Percentiles rank a stretch among this genome's conserved stretches.
Evolutionary conservation across 805 yeast species (phyloP).

Genomic region (Candida nonsorbophila): DNA sequence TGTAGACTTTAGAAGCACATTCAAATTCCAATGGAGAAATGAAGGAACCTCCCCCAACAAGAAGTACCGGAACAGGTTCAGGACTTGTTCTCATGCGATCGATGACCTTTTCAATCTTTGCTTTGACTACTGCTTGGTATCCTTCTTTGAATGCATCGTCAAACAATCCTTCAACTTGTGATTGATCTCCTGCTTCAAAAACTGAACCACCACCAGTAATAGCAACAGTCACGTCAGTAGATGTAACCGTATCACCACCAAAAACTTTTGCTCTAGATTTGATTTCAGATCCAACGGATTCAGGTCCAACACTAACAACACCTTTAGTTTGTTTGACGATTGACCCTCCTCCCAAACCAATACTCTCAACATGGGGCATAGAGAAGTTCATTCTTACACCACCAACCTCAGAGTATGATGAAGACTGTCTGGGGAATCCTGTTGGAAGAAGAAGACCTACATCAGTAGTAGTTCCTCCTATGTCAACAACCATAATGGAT

Average conservation of each 20-base stretch:
- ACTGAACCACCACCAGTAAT: conserved; percentile 6
- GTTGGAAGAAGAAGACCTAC: conserved; percentile 41
- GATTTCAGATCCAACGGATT: conserved; percentile 42
- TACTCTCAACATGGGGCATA: conserved; percentile 46
- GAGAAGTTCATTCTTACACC: conserved; percentile 47
- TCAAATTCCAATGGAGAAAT: conserved; percentile 31
- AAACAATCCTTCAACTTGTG: conserved; percentile 14
- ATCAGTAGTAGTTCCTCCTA: conserved; percentile 50
- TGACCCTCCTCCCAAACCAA: conserved; percentile 50
- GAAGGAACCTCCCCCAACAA: conserved; percentile 49
- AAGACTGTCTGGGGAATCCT: conserved; percentile 45
- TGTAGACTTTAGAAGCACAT: conserved; percentile 38
- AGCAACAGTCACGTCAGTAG: conserved; percentile 33
- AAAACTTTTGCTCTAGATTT: conserved; percentile 27
- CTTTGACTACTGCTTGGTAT: conserved; percentile 13
- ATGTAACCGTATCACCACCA: conserved; percentile 38
- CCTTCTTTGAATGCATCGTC: background rate
- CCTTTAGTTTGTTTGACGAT: conserved; percentile 23
- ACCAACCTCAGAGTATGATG: conserved; percentile 38
- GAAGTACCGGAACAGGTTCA: conserved; percentile 36
- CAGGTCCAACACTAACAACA: conserved; percentile 38
- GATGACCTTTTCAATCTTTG: conserved; percentile 31
- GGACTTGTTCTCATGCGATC: conserved; percentile 43
- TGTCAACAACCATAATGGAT: conserved; percentile 28
- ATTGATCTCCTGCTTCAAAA: conserved; percentile 19